phyloP scores from a whole-genome alignment of 2,329 filamentous ascomycete species.

The Hymenoscyphus scutula region DNA sequence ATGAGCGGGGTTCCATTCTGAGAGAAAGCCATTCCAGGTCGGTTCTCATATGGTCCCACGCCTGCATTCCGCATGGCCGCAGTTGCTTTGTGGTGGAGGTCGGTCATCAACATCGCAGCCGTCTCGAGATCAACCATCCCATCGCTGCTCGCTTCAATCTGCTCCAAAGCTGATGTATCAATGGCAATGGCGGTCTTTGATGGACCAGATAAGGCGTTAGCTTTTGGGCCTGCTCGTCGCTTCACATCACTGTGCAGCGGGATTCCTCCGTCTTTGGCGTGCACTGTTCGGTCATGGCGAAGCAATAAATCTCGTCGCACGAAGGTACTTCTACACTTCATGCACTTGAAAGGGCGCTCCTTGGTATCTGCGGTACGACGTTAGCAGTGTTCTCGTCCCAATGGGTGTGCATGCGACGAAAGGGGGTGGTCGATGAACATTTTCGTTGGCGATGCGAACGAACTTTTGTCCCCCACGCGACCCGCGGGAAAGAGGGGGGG shows the following conservation, averaged over 20 bases:
- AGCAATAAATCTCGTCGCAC: conserved; percentile 94
- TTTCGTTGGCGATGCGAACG: conserved; percentile 10
- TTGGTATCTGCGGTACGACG: conserved; percentile 73
- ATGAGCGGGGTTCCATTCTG: conserved; percentile 69
- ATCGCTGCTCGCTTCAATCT: conserved; percentile 88
- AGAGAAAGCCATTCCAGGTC: conserved; percentile 67
- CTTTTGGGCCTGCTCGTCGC: conserved; percentile 71
- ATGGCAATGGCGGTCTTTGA: conserved; percentile 77
- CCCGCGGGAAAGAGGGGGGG: conserved; percentile 25
- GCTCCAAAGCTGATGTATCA: conserved; percentile 83
- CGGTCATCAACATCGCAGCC: conserved; percentile 96
- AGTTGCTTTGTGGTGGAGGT: conserved; percentile 95
- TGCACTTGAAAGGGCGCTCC: conserved; percentile 96
- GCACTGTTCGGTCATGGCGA: conserved; percentile 95
- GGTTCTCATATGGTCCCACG: conserved; percentile 51
- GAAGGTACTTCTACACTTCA: conserved; percentile 97
- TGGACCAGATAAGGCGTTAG: conserved; percentile 59
- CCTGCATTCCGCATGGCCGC: conserved; percentile 62
- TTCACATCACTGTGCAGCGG: conserved; percentile 94
- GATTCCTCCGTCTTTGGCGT: conserved; percentile 94
- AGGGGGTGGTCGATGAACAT: background rate
- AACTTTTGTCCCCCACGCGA: conserved; percentile 22
- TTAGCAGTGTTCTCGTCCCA: conserved; percentile 17
- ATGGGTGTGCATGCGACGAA: conserved; percentile 11
- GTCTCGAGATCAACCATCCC: conserved; percentile 94